Percentiles rank a stretch among this genome's conserved stretches.
Evolutionary conservation across 495 filamentous ascomycete species (phyloP).

Genomic region (Penicillium steckii): DNA sequence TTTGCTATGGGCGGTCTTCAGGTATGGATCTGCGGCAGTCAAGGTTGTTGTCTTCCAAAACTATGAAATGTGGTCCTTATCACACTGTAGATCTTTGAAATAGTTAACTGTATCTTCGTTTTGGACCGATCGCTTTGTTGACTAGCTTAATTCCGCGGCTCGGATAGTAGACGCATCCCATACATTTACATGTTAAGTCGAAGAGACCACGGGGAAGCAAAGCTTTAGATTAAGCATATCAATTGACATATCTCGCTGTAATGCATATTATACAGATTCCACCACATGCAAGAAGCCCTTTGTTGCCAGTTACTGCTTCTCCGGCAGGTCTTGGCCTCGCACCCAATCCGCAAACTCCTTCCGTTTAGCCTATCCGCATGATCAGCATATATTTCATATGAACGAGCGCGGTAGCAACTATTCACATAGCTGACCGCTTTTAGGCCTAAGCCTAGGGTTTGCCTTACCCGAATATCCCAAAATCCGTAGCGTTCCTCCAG

Average conservation of each 20-base stretch:
- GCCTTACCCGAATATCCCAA: constrained; percentile 64
- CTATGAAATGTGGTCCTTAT: too few species aligned
- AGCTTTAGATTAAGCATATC: constrained; percentile 6
- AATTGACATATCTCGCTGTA: constrained; percentile 16
- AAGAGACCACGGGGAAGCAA: too few species aligned
- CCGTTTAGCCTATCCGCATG: constrained; percentile 58
- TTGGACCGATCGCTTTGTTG: too few species aligned
- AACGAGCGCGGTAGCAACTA: not conserved
- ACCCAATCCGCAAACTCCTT: constrained; percentile 77
- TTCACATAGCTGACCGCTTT: not conserved
- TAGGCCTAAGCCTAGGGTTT: constrained; percentile 15
- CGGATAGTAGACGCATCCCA: too few species aligned
- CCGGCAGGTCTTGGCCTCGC: constrained; percentile 37
- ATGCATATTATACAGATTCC: constrained; percentile 25
- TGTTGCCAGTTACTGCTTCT: constrained; percentile 20
- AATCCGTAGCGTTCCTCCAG: constrained; percentile 66
- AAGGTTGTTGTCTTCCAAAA: not conserved
- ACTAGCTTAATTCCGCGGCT: too few species aligned
- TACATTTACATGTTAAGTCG: too few species aligned
- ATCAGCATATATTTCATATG: not conserved
- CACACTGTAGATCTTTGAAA: too few species aligned
- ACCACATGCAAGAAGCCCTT: not conserved
- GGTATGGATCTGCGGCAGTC: not conserved
- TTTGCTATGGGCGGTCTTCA: not conserved
- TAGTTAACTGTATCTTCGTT: too few species aligned